These are phyloP conservation scores for Calocera cornea DNA, from an alignment of 768 basidiomycete genomes.

Conservation along the genomic window DNA sequence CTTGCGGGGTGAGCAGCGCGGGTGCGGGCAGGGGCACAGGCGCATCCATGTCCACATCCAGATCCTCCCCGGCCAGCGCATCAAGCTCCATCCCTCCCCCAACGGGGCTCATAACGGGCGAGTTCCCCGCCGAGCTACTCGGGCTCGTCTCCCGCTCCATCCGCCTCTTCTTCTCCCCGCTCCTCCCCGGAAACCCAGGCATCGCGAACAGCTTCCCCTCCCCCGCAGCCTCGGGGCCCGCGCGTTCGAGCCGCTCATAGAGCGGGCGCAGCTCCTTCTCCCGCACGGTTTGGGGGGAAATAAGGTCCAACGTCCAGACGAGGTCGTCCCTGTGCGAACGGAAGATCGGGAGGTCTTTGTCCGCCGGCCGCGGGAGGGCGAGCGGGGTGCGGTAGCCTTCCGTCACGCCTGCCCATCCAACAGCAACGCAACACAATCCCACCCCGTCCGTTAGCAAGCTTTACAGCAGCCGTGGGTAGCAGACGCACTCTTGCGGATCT, in stretches of 20 bases:
- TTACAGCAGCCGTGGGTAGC: not conserved
- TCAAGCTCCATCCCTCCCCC: not conserved
- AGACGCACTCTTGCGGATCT: not conserved
- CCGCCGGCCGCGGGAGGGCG: not conserved
- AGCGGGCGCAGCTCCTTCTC: not conserved
- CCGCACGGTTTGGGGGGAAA: not conserved
- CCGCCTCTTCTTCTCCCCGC: not conserved
- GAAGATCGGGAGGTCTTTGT: not conserved
- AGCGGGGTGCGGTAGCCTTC: not conserved
- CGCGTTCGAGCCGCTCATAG: not conserved
- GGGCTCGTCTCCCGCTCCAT: not conserved
- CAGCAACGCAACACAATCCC: not conserved
- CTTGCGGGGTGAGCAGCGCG: no score
- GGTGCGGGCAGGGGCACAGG: not conserved
- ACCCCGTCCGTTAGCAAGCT: no score
- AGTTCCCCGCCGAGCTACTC: not conserved
- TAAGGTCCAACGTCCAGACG: not conserved
- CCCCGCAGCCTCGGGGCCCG: not conserved
- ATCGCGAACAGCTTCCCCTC: not conserved
- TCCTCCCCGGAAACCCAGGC: not conserved
- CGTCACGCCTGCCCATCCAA: not conserved
- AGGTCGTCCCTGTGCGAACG: conserved; percentile 3
- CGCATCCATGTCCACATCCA: not conserved
- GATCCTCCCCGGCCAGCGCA: not conserved
- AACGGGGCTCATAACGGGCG: not conserved